Evolutionary conservation across 1,284 basidiomycete species (phyloP), one percentile per base, ranked within the genome.

Genomic region (Leccinum huronense): DNA sequence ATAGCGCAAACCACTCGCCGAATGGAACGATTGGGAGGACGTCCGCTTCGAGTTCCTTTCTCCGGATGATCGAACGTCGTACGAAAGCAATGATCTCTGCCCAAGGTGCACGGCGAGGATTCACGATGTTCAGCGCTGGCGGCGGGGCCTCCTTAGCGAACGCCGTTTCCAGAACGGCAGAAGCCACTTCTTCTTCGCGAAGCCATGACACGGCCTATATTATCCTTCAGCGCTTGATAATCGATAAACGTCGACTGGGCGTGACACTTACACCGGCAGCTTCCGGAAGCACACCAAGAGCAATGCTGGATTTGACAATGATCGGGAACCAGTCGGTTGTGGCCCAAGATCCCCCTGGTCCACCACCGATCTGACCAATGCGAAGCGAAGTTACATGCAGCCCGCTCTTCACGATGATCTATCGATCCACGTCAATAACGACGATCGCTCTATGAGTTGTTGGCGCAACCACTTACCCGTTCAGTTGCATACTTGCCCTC

Each of bases 401-500:
- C 4, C 54, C 54, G 2, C 30, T 55, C 31, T 55, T 55, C 27
- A 55, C 54, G 3, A 33, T 33, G 31, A 31, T 55, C 54, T 55
- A n/a, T 55, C 9, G 9, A 19, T 16, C 14, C 31, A 19, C 31
- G 3, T 55, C 16, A 55, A 31, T 16, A 55, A n/a, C 30, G 16
- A 31, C 45, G n/a, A 19, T 19, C 54, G 30, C 16, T 33, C 27
- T 1, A 31, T n/a, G 13, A 55, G 30, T 33, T 33, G 2, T 14
- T 75, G 27, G 27, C 9, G 30, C 13, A 14, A 55, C 10, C 5
- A 27, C 66, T 58, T 27, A 78, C 78, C 61, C 75, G 68, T 64
- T 79, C 78, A 1, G 71, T 63, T 0, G 73, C 71, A 16, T 78
- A 78, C 63, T 78, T 79, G 10, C 66, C 64, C 36, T 76, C 72